Base-by-base conservation (phyloP, 176 grass and related monocot genomes). In the Metroxylon sagu region DNA sequence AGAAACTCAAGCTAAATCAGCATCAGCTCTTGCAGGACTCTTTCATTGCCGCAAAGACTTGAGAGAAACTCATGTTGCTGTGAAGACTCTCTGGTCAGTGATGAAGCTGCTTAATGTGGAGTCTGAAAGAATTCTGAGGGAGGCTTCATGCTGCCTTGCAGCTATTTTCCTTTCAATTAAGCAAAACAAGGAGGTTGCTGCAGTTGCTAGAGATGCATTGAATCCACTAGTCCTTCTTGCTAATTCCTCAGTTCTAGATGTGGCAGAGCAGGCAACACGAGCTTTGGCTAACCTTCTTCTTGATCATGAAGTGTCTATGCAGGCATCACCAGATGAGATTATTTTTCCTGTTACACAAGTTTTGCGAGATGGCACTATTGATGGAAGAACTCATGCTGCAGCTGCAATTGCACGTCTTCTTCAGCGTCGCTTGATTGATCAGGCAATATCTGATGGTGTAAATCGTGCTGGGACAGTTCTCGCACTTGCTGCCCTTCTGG, bases 1-100 rank as follows among this genome's bases (percentile, higher is more conserved):
- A 75, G 94, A 99, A 70, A 99, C 88, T 80, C 94, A 99, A 75
- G 88, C 94, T 55, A 99, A 77, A 78, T 99, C 94, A 49, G 85
- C 88, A 71, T 93, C 79, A 68, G 82, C 94, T 67, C 88, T 99
- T 78, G 88, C 94, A 61, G 85, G 70, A 69, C 66, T 99, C 53
- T 93, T 99, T 69, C 79, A 99, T 51, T 93, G 85, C 65, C 84
- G 88, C 65, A 99, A 89, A 61, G 94, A 99, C 74, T 80, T 99
- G 57, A 57, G 85, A 68, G 88, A 89, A 89, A 93, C 85, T 73
- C 87, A 78, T 66, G 74, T 99, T 79, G 85, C 85, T 64, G 67
- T 93, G 53, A 99, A 89, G 76, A 86, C 85, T 60, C 79, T 99
- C 57, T 79, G 65, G 85, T 86, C 88, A 18, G 43, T 93, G 57